Evolutionary conservation across 2,329 filamentous ascomycete species (phyloP).

Genomic region (Neoscytalidium dimidiatum): DNA sequence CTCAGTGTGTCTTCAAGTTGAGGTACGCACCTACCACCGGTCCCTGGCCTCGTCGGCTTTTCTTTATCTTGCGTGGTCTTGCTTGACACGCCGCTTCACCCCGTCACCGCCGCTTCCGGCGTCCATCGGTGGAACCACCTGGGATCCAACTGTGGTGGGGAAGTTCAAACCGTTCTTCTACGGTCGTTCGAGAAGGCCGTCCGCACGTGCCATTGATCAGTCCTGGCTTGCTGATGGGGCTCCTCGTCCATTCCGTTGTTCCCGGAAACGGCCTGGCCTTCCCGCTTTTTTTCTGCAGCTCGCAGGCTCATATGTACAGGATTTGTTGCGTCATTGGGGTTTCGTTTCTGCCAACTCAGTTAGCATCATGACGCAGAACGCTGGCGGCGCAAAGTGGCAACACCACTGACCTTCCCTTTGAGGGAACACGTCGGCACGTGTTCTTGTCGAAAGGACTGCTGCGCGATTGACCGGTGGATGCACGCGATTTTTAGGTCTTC

Average conservation of each 20-base stretch:
- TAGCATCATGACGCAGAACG: not conserved
- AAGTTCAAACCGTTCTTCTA: not conserved
- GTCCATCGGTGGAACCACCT: not conserved
- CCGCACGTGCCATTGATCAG: not conserved
- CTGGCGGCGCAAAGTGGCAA: not conserved
- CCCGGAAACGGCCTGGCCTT: not conserved
- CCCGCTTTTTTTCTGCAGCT: not conserved
- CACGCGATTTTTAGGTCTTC: not conserved
- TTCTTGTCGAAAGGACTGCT: not conserved
- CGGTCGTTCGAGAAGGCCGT: slow-evolving; percentile 3
- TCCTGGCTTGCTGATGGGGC: too few relatives aligned
- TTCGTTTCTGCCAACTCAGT: not conserved
- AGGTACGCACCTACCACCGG: not conserved
- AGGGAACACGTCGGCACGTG: not conserved
- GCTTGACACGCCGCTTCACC: not conserved
- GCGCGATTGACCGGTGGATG: not conserved
- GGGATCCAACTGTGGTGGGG: not conserved
- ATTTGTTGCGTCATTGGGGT: not conserved
- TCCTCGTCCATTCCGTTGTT: not conserved
- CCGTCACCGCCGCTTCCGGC: slow-evolving; percentile 4
- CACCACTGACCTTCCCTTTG: not conserved
- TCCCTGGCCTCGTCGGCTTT: not conserved
- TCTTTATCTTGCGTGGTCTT: not conserved
- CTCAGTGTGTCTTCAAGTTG: not conserved
- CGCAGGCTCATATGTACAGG: not conserved